Percentiles rank a stretch among this genome's conserved stretches.
phyloP scores from a whole-genome alignment of 441 rosid genomes.

The Populus hybrid region DNA sequence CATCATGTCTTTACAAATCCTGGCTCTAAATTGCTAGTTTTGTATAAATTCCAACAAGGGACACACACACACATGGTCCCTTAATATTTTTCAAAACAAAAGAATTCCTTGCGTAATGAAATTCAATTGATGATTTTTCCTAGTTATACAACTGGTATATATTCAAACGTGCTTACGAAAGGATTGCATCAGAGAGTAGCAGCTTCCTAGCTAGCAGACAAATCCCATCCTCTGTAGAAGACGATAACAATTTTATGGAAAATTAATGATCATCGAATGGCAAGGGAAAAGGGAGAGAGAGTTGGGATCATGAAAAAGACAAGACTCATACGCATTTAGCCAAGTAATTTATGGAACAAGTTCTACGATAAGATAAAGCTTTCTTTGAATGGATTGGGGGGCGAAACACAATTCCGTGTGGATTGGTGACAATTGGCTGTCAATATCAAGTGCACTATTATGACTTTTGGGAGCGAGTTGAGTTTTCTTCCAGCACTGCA shows the following conservation, averaged over 20 bases:
- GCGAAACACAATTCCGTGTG: too few species aligned
- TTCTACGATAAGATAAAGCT: not conserved
- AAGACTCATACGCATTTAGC: not conserved
- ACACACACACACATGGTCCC: not conserved
- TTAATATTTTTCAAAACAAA: too few species aligned
- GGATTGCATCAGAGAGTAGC: not conserved
- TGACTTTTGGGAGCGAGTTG: not conserved
- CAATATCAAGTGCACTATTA: not conserved
- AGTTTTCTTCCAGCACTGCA: too few species aligned
- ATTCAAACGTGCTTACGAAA: not conserved
- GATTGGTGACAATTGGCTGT: not conserved
- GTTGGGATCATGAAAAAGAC: not conserved
- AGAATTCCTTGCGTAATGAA: not conserved
- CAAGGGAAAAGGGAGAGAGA: not conserved
- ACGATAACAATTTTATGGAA: not conserved
- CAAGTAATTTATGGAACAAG: too few species aligned
- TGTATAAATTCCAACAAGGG: not conserved
- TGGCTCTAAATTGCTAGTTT: not conserved
- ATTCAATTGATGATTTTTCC: not conserved
- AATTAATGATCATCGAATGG: not conserved
- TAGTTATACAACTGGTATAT: not conserved
- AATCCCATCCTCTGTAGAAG: too few species aligned
- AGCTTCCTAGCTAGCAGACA: not conserved
- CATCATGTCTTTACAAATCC: not conserved
- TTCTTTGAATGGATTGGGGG: not conserved